A percentile compares a stretch with the other conserved stretches of the same genome.
phyloP scores from a whole-genome alignment of 2,329 filamentous ascomycete species.

The Rasamsonia emersonii region DNA sequence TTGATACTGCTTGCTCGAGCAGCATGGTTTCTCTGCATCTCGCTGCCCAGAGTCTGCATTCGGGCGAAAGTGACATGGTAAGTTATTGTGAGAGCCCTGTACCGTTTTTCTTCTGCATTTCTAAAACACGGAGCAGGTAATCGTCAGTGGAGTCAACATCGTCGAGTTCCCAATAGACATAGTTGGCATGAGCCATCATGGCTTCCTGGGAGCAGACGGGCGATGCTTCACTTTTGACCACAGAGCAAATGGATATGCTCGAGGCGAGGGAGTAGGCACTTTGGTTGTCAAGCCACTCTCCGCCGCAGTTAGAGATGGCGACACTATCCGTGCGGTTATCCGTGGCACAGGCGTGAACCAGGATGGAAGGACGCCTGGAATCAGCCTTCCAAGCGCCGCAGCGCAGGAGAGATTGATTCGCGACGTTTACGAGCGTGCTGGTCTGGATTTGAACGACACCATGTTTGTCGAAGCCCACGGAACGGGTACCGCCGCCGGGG shows the following conservation, averaged over 20 bases:
- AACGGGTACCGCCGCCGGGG: slow-evolving; percentile 18
- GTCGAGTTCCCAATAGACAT: slow-evolving; percentile 8
- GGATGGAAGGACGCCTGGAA: slow-evolving; percentile 15
- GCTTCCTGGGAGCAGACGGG: slow-evolving; percentile 16
- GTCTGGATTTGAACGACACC: slow-evolving; percentile 5
- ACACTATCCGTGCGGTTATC: slow-evolving; percentile 25
- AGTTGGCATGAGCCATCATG: slow-evolving; percentile 10
- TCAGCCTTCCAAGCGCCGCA: slow-evolving; percentile 13
- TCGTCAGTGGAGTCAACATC: slow-evolving; percentile 10
- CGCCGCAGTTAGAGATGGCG: slow-evolving; percentile 19
- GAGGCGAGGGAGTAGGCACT: slow-evolving; percentile 26
- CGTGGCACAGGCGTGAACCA: slow-evolving; percentile 15
- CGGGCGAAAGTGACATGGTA: slow-evolving; percentile 7
- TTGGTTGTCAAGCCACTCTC: slow-evolving; percentile 21
- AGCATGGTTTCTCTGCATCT: slow-evolving; percentile 9
- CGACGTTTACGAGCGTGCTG: slow-evolving; percentile 4
- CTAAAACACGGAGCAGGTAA: slow-evolving; percentile 8
- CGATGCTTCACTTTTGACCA: slow-evolving; percentile 25
- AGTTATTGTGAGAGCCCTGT: neutral
- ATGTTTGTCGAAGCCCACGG: slow-evolving; percentile 17
- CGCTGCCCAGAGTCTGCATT: slow-evolving; percentile 6
- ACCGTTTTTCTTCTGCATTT: neutral
- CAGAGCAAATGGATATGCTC: slow-evolving; percentile 34
- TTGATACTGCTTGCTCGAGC: slow-evolving; percentile 15
- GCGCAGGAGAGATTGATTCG: slow-evolving; percentile 16